Conservation (phyloP, 805 yeast species). For the Naumovozyma castellii region DNA sequence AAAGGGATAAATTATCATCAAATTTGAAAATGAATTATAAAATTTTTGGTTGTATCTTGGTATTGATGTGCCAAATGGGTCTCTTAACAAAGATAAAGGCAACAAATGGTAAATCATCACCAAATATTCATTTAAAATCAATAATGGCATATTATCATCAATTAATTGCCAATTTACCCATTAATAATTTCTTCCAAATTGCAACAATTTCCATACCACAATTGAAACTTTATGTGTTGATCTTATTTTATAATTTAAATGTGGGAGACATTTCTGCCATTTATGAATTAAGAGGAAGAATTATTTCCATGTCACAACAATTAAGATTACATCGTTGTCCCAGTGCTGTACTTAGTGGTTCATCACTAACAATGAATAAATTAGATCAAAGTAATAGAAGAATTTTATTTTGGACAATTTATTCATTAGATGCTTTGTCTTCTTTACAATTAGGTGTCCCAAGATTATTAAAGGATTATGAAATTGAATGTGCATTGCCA, state of each 20-base stretch:
- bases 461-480: conserved; percentile 65
- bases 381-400: conserved; percentile 77
- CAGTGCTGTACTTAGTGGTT: conserved; percentile 61
- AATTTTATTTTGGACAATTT: conserved; percentile 75
- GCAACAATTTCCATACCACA: conserved; percentile 56
- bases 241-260: conserved; percentile 60
- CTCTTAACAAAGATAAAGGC: conserved; percentile 18
- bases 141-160: conserved; percentile 45
- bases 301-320: conserved; percentile 77
- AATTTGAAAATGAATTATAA: conserved; percentile 15
- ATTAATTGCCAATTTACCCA: conserved; percentile 48
- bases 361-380: conserved; percentile 54
- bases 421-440: conserved; percentile 64
- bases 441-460: conserved; percentile 78
- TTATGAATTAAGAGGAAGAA: conserved; percentile 66
- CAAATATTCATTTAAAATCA: conserved; percentile 1
- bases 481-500: conserved; percentile 81
- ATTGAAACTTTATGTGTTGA: conserved; percentile 57
- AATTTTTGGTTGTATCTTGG: conserved; percentile 21
- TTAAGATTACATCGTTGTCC: conserved; percentile 80
- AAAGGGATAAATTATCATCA: background rate
- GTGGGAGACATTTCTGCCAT: conserved; percentile 66
- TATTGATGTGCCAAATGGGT: conserved; percentile 27
- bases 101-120: conserved; percentile 6
- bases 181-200: conserved; percentile 48